A percentile compares a stretch with the other conserved stretches of the same genome.
Conservation (phyloP, 176 grass and related monocot species). For the Avena eriantha region DNA sequence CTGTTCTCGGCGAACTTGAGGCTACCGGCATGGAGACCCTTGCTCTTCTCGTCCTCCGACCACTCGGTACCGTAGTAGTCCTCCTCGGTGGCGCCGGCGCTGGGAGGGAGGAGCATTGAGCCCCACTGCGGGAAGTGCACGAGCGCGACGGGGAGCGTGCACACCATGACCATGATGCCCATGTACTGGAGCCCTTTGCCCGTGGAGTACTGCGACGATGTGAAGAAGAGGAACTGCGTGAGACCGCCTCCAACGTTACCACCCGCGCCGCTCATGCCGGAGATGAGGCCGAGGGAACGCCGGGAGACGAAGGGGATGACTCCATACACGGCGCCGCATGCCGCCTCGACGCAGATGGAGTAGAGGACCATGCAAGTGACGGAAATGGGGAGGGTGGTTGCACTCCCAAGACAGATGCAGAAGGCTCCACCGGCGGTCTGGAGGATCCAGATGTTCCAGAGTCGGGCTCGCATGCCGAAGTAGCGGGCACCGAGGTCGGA, state of each 20-base stretch:
- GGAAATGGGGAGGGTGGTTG: too few relatives aligned
- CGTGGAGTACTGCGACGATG: constrained; percentile 33
- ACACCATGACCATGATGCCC: constrained; percentile 94
- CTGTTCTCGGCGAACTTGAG: constrained; percentile 75
- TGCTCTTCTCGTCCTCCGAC: constrained; percentile 65
- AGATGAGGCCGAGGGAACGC: not conserved
- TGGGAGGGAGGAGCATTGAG: constrained; percentile 70
- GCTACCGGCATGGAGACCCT: constrained; percentile 54
- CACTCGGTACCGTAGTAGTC: constrained; percentile 68
- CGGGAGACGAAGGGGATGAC: not conserved
- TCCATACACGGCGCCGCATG: not conserved
- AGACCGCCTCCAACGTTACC: constrained; percentile 44
- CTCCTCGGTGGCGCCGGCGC: constrained; percentile 47
- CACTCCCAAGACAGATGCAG: not conserved
- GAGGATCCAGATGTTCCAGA: not conserved
- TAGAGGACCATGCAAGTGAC: not conserved
- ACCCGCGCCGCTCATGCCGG: too few relatives aligned
- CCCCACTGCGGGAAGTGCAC: constrained; percentile 92
- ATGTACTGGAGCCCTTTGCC: constrained; percentile 59
- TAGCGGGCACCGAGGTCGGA: not conserved
- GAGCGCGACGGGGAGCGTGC: constrained; percentile 59
- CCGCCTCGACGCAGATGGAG: not conserved
- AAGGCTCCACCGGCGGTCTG: not conserved
- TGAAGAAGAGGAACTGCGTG: constrained; percentile 81
- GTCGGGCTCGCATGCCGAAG: not conserved